Base-by-base conservation (phyloP, 352 stramenopile species). In the Globisporangium heterothallicum region DNA sequence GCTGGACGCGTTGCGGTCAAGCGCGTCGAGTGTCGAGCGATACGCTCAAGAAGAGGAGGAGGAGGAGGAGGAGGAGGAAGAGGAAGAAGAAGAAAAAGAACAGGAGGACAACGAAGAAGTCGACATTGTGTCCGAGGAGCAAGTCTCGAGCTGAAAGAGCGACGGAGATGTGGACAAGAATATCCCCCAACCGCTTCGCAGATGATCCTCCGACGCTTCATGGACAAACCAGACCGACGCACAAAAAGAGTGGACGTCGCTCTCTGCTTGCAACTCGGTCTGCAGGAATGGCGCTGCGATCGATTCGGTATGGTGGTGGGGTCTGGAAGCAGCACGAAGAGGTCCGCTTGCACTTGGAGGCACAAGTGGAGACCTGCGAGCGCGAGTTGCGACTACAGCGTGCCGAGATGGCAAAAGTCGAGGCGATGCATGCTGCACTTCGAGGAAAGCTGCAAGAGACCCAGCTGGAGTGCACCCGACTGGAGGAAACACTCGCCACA, bases 271-370 rank as follows among this genome's bases (percentile, higher is more conserved):
- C n/a, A n/a, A n/a, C n/a, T n/a, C n/a, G n/a, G n/a, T n/a, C n/a
- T n/a, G n/a, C n/a, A n/a, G n/a, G n/a, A n/a, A 69, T 66, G 59
- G 40, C 58, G 49, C 24, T 65, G 45, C 58, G 49, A 24, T 62
- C 56, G 41, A 61, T 72, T 9, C 60, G 63, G 13, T 65, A 61
- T 18, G 58, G 63, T 6, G 53, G 58, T 10, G 68, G 64, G 22
- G 52, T 72, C 34, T 71, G 64, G 61, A 65, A 61, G 53, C 58
- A 70, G 32, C 58, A 74, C 18, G 61, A 71, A 19, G 55, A 71
- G 49, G 27, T 47, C 2, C 64, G 53, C 9, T 22, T 53, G 29
- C 25, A 10, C 1, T 24, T 67, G 21, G 58, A 61, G 54, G 14
- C 38, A 21, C 26, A 51, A 36, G 52, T 60, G 4, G 22, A 10